These are phyloP conservation scores for Beta lomatogona DNA, from an alignment of 179 eudicot species.

Conservation along the genomic window DNA sequence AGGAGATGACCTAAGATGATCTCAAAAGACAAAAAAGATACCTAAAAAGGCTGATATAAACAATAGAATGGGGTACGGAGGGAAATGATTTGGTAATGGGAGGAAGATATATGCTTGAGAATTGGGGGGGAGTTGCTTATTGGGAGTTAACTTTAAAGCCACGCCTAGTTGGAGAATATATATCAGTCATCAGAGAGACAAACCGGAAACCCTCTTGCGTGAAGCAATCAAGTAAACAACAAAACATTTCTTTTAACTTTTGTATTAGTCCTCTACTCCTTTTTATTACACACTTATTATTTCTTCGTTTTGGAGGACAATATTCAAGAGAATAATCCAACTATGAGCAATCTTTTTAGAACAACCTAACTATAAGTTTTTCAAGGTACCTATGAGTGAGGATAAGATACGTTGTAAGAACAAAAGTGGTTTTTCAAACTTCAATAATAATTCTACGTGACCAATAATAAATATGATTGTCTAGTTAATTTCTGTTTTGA, in stretches of 20 bases:
- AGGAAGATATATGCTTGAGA: conserved; percentile 7
- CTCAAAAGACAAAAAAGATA: neutral
- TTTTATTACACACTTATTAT: neutral
- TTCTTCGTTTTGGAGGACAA: no score
- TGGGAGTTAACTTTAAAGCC: conserved; percentile 51
- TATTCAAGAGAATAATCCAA: no score
- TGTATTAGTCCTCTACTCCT: neutral
- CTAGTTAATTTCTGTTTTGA: no score
- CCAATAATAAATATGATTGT: no score
- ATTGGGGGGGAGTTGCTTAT: conserved; percentile 17
- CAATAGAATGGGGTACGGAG: neutral
- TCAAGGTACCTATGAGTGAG: no score
- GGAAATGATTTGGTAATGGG: conserved; percentile 1
- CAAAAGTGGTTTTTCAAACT: no score
- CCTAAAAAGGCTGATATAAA: no score
- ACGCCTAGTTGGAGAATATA: conserved; percentile 42
- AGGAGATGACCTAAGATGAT: conserved; percentile 14
- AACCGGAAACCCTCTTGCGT: conserved; percentile 49
- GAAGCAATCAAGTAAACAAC: conserved; percentile 38
- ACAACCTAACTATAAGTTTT: no score
- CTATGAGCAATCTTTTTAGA: no score
- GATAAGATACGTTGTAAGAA: no score
- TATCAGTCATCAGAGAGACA: neutral
- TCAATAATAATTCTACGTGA: no score
- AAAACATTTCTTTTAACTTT: conserved; percentile 26